These are phyloP conservation scores for Aspergillus olivimuriae DNA, from an alignment of 495 filamentous ascomycete species.

Conservation along the genomic window DNA sequence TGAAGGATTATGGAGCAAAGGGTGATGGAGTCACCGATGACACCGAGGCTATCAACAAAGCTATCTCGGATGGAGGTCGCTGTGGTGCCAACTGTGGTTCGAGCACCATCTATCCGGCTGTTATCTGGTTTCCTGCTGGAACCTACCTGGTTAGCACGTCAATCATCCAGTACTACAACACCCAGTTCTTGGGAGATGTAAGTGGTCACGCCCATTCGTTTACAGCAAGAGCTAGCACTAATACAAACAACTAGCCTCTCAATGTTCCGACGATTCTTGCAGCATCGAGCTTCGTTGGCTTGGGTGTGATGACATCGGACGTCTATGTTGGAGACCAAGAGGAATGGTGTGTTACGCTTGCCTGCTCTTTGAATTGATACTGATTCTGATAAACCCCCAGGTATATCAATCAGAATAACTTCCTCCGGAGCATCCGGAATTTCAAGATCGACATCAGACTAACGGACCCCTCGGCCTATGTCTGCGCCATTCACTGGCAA, in stretches of 20 bases:
- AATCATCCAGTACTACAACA: constrained; percentile 46
- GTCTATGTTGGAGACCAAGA: constrained; percentile 76
- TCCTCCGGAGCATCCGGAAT: constrained; percentile 29
- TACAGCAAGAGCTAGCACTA: not conserved
- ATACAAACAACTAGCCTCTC: not conserved
- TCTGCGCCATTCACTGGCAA: constrained; percentile 34
- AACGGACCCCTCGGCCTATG: constrained; percentile 11
- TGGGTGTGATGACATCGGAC: constrained; percentile 56
- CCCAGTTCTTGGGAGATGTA: constrained; percentile 56
- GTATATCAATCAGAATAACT: constrained; percentile 27
- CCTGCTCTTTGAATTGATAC: not conserved
- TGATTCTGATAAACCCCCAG: not conserved
- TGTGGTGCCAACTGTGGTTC: constrained; percentile 33
- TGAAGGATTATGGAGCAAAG: not conserved
- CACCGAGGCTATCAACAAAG: constrained; percentile 50
- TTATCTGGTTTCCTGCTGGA: constrained; percentile 56
- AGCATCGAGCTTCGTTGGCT: constrained; percentile 48
- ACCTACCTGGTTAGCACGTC: constrained; percentile 46
- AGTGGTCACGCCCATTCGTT: constrained; percentile 20
- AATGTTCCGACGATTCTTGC: constrained; percentile 49
- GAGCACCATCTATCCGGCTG: constrained; percentile 42
- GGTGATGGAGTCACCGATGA: not conserved
- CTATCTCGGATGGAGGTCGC: constrained; percentile 42
- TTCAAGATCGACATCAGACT: constrained; percentile 27
- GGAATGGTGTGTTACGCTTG: not conserved